These are phyloP conservation scores for Colletotrichum cuscutae DNA, from an alignment of 2,329 filamentous ascomycete species.

Conservation along the genomic window DNA sequence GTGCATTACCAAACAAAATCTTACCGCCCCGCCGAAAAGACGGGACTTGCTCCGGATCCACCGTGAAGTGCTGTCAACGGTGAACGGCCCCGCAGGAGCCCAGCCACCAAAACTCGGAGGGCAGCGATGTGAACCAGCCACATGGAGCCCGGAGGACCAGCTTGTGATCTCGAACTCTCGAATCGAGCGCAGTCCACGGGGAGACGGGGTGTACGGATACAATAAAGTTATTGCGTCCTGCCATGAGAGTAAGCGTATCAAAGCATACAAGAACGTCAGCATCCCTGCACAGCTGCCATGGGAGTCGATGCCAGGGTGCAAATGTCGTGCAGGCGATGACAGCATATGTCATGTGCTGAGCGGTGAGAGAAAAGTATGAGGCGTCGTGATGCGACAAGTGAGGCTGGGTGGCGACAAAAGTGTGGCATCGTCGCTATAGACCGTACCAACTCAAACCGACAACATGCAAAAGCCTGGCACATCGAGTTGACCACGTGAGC, in stretches of 20 bases:
- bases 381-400: not conserved
- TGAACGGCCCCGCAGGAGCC: not conserved
- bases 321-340: not conserved
- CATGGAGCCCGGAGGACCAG: not conserved
- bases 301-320: not conserved
- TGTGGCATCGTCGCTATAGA: not conserved
- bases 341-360: not conserved
- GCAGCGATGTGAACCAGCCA: not conserved
- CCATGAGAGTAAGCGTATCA: too few species aligned
- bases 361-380: not conserved
- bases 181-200: not conserved
- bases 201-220: not conserved
- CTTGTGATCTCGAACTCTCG: not conserved
- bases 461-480: not conserved
- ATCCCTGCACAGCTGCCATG: not conserved
- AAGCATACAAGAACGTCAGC: not conserved
- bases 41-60: not conserved
- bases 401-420: not conserved
- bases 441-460: not conserved
- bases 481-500: not conserved
- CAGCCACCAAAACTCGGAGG: not conserved
- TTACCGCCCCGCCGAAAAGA: not conserved
- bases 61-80: not conserved
- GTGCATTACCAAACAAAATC: constrained; percentile 3
- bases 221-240: not conserved